Evolutionary conservation across 1,284 basidiomycete species (phyloP).

Genomic region (Ustilago cynodontis): DNA sequence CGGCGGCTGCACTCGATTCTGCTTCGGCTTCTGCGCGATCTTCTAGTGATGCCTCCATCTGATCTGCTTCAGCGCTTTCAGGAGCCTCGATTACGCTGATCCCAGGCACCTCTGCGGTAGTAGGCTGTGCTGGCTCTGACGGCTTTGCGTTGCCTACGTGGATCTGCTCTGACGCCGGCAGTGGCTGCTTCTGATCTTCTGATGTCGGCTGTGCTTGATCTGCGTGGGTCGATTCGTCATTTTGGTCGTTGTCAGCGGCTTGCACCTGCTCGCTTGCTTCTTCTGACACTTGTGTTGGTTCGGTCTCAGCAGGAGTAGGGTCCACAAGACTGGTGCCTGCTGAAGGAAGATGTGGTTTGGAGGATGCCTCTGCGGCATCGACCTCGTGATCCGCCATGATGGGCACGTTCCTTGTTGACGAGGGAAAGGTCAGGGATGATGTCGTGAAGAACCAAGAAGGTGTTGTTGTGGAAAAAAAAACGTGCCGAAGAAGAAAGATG

Average conservation of each 20-base stretch:
- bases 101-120: conserved; percentile 12
- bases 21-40: not conserved
- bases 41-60: too few species aligned
- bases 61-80: not conserved
- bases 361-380: conserved; percentile 17
- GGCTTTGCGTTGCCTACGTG: conserved; percentile 7
- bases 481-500: conserved; percentile 5
- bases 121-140: not conserved
- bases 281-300: not conserved
- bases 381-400: conserved; percentile 40
- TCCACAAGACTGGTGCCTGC: conserved; percentile 42
- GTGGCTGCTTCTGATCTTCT: conserved; percentile 8
- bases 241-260: not conserved
- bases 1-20: not conserved
- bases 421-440: conserved; percentile 70
- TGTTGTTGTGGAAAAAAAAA: not conserved
- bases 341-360: conserved; percentile 44
- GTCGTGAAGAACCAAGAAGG: conserved; percentile 68
- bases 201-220: not conserved
- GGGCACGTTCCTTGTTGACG: conserved; percentile 6
- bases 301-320: conserved; percentile 4
- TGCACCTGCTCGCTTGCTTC: not conserved
- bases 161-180: conserved; percentile 26
- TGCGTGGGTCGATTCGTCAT: not conserved
- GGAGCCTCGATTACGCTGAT: conserved; percentile 30